Evolutionary conservation across 176 grass and related monocot genomes (phyloP), one percentile per base, ranked within the genome.

Genomic region (Poa pratensis): DNA sequence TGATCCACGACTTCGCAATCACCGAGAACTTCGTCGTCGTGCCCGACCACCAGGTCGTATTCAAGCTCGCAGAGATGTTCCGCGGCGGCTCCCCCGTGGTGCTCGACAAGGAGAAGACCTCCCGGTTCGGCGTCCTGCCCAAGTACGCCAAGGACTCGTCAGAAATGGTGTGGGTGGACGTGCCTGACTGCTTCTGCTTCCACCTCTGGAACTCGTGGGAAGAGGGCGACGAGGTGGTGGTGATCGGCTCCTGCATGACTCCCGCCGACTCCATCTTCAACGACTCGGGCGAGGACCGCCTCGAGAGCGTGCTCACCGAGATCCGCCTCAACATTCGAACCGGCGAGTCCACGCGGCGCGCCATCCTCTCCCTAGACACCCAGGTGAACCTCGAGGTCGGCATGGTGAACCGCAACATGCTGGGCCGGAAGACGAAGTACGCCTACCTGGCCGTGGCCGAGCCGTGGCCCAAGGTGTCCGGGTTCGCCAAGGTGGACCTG

Each of bases 181-280:
- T 95, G 23, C 92, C 92, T 6, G 95, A 93, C 53, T 97, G 95
- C 85, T 97, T 97, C 91, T 97, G 95, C 89, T 97, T 97, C 89
- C 95, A 97, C 86, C 86, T 97, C 27, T 97, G 95, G 95, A 97
- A 97, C 79, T 87, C 95, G 45, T 97, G 95, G 95, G 95, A 97
- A 76, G 95, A 97, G 2, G 63, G 89, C 0, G 87, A 28, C 5
- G 95, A 97, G 87, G 87, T 95, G 27, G 95, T 97, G 37, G 95
- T 97, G 9, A 4, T 97, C 3, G 95, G 95, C 0, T 95, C 93
- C 13, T 97, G 95, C 87, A 97, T 97, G 95, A 88, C 93, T 9
- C 95, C 95, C 15, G 88, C 93, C 8, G 95, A 97, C 89, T 91
- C 95, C 60, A 92, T 97, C 65, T 97, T 97, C 85, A 97, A 97